phyloP scores from a whole-genome alignment of 2,329 filamentous ascomycete genomes.

The Botrytis pseudocinerea region DNA sequence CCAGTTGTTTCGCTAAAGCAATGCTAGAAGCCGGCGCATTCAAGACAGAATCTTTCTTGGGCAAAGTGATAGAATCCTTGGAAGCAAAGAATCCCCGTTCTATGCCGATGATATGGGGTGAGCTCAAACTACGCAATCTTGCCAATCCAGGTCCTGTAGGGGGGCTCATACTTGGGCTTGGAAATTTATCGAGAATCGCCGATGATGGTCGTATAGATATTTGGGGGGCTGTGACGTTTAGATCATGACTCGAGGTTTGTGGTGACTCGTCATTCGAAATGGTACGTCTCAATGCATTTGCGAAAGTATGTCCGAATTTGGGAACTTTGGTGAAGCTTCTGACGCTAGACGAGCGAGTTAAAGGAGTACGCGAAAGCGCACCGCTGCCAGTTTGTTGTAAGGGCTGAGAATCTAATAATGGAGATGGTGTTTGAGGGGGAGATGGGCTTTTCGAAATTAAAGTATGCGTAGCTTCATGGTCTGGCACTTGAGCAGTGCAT shows the following conservation, averaged over 20 bases:
- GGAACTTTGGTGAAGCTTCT: conserved; percentile 13
- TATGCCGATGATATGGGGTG: not conserved
- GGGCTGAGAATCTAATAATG: not conserved
- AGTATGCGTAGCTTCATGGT: not conserved
- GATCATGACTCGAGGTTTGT: not conserved
- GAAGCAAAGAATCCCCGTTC: not conserved
- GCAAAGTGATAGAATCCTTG: not conserved
- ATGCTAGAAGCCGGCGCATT: conserved; percentile 19
- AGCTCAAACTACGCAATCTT: conserved; percentile 17
- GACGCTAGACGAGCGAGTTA: conserved; percentile 12
- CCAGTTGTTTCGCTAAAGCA: conserved; percentile 19
- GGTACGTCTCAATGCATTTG: conserved; percentile 20
- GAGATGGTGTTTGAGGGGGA: conserved; percentile 19
- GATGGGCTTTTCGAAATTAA: conserved; percentile 13
- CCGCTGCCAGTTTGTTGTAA: not conserved
- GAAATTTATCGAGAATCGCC: conserved; percentile 1
- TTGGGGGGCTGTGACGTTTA: not conserved
- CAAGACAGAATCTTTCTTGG: not conserved
- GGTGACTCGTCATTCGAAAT: conserved; percentile 15
- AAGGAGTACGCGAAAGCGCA: not conserved
- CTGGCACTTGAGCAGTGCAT: not conserved
- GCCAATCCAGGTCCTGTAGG: not conserved
- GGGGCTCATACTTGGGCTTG: not conserved
- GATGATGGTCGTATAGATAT: conserved; percentile 2
- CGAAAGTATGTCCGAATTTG: conserved; percentile 20